These are phyloP conservation scores for Aspergillus sergii DNA, from an alignment of 2,329 filamentous ascomycete genomes.

Conservation along the genomic window DNA sequence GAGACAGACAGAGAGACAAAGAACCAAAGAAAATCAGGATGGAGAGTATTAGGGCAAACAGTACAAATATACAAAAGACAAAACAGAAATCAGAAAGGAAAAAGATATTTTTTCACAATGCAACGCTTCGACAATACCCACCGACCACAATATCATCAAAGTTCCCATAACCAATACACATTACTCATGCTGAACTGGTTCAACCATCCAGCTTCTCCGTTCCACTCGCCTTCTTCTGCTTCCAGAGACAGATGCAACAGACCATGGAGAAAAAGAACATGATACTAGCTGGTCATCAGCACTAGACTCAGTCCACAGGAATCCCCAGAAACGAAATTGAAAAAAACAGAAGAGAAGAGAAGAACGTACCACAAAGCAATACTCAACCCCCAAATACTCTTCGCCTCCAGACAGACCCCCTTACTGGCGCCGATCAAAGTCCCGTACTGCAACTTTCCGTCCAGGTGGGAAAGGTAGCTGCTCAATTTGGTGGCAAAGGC, in stretches of 20 bases:
- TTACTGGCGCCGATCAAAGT: slow-evolving; percentile 63
- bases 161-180: neutral
- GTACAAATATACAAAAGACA: neutral
- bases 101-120: neutral
- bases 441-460: slow-evolving; percentile 52
- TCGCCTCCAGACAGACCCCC: slow-evolving; percentile 77
- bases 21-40: neutral
- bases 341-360: neutral
- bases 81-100: neutral
- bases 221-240: slow-evolving; percentile 53
- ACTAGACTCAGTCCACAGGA: slow-evolving; percentile 10
- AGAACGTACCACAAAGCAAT: slow-evolving; percentile 71
- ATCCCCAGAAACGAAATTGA: neutral
- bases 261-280: slow-evolving; percentile 67
- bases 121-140: neutral
- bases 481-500: slow-evolving; percentile 57
- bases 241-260: slow-evolving; percentile 64
- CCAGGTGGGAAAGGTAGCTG: slow-evolving; percentile 54
- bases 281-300: slow-evolving; percentile 47
- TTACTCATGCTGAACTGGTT: neutral
- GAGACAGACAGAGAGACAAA: neutral
- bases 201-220: slow-evolving; percentile 23
- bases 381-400: slow-evolving; percentile 82
- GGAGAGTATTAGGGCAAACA: neutral
- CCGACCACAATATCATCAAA: neutral